Evolutionary conservation across 106 monocot genomes (phyloP).

Genomic region (Allium sativum): DNA sequence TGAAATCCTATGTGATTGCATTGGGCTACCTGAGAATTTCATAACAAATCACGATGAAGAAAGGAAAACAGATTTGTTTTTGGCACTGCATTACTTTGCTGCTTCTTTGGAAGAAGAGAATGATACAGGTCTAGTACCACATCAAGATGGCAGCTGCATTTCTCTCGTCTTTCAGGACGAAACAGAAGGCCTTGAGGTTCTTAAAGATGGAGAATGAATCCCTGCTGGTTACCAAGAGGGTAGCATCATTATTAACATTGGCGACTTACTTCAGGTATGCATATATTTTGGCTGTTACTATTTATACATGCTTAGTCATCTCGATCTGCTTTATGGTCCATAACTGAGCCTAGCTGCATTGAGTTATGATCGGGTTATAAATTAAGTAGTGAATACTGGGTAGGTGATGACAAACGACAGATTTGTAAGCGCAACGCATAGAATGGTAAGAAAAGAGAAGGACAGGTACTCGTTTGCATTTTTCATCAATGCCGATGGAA

Average conservation of each 20-base stretch:
- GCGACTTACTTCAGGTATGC: slow-evolving; percentile 38
- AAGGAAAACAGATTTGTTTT: slow-evolving; percentile 26
- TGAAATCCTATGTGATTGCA: slow-evolving; percentile 28
- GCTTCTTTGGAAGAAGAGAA: neutral
- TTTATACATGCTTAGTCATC: neutral
- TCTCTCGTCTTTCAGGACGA: slow-evolving; percentile 45
- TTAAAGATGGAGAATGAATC: slow-evolving; percentile 37
- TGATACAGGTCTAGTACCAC: slow-evolving; percentile 24
- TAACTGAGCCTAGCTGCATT: no score
- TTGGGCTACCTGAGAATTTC: slow-evolving; percentile 40
- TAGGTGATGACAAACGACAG: slow-evolving; percentile 13
- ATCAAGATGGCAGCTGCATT: slow-evolving; percentile 34
- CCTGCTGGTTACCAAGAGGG: slow-evolving; percentile 15
- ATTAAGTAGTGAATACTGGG: neutral
- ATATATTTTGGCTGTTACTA: neutral
- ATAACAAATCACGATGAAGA: slow-evolving; percentile 28
- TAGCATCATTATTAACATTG: slow-evolving; percentile 39
- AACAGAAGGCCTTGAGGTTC: slow-evolving; percentile 36
- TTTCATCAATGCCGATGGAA: slow-evolving; percentile 6
- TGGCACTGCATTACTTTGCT: slow-evolving; percentile 29
- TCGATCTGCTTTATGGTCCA: neutral
- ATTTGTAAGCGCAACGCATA: slow-evolving; percentile 27
- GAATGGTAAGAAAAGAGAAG: slow-evolving; percentile 23
- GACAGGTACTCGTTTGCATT: slow-evolving; percentile 33
- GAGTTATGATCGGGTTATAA: neutral